Base-by-base conservation (phyloP, 1,284 basidiomycete genomes). In the Cryptococcus depauperatus region DNA sequence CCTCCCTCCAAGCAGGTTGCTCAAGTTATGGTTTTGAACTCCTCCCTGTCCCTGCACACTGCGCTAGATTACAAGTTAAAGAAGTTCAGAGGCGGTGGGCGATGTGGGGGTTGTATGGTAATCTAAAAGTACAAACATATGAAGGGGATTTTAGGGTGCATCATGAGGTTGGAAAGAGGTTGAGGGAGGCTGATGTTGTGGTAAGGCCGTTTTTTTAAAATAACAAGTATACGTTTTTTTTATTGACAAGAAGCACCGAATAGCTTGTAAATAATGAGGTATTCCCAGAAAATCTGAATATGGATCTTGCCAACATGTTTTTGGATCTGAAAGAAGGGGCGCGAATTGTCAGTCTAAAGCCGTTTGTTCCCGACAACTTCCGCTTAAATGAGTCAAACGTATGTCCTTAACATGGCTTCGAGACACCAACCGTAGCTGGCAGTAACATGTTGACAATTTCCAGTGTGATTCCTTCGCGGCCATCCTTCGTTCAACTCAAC, bases 261-360 rank as follows among this genome's bases (percentile, higher is more conserved):
- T n/a, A 67, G 55, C 61, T 78, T 33, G 75, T 77, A 49, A 79
- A 79, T 63, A 78, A 78, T 55, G 74, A 74, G 50, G 75, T 75
- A 4, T 76, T 75, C 61, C 72, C 75, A 1, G 72, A 76, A 0
- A 54, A 63, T 3, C 70, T 77, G 10, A 79, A 78, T 58, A 71
- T 74, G 27, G 68, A 71, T 21, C 67, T 79, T 13, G 73, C 73
- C 4, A 61, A 76, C 25, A 62, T 76, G 35, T 79, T 79, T 59
- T 65, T 79, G 23, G 77, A 79, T 41, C 61, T 79, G 27, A 74
- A 73, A 51, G 74, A 77, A 23, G 71, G 73, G 8, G 72, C 75
- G 1, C 67, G 64, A 40, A 72, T 79, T 33, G 70, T 79, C 46
- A 73, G 71, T 16, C 59, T 79, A 19, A 76, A 77, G 46, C 75